Evolutionary conservation across 495 filamentous ascomycete genomes (phyloP).

Genomic region (Trichoderma gamsii): DNA sequence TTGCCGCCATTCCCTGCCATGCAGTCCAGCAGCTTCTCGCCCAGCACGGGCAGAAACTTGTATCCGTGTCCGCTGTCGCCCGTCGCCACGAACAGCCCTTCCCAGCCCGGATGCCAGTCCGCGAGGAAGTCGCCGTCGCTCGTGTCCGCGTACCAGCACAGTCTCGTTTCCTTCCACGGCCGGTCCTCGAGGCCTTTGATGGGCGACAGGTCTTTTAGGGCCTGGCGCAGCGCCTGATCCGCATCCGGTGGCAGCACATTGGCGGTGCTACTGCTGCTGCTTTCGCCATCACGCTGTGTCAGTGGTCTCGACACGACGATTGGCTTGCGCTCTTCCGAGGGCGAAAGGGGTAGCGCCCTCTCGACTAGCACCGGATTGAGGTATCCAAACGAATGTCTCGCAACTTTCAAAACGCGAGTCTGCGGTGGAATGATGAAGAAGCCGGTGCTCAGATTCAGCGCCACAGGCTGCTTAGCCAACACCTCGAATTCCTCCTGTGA

Average conservation of each 20-base stretch:
- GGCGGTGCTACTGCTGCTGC: constrained; percentile 23
- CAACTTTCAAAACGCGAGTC: constrained; percentile 69
- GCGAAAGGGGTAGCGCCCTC: constrained; percentile 35
- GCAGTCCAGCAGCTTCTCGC: constrained; percentile 69
- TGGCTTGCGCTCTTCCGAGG: constrained; percentile 14
- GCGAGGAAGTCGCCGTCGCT: constrained; percentile 75
- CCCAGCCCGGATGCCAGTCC: constrained; percentile 62
- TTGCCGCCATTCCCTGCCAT: constrained; percentile 49
- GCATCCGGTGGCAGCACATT: constrained; percentile 53
- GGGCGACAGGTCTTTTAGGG: constrained; percentile 58
- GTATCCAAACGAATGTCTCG: constrained; percentile 78
- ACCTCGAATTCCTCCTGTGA: constrained; percentile 58
- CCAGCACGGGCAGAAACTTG: constrained; percentile 84
- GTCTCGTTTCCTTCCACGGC: constrained; percentile 59
- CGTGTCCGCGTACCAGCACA: constrained; percentile 91
- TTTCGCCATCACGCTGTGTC: constrained; percentile 33
- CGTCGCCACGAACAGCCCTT: constrained; percentile 70
- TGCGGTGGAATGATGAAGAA: constrained; percentile 77
- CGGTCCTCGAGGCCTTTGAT: constrained; percentile 48
- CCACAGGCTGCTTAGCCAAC: constrained; percentile 61
- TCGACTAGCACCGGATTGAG: constrained; percentile 53
- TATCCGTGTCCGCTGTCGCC: constrained; percentile 83
- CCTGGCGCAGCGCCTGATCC: constrained; percentile 52
- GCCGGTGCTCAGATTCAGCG: constrained; percentile 74
- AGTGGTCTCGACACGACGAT: constrained; percentile 38